Conservation (phyloP, 2,329 filamentous ascomycete genomes). For the Arthrobotrys entomopaga region DNA sequence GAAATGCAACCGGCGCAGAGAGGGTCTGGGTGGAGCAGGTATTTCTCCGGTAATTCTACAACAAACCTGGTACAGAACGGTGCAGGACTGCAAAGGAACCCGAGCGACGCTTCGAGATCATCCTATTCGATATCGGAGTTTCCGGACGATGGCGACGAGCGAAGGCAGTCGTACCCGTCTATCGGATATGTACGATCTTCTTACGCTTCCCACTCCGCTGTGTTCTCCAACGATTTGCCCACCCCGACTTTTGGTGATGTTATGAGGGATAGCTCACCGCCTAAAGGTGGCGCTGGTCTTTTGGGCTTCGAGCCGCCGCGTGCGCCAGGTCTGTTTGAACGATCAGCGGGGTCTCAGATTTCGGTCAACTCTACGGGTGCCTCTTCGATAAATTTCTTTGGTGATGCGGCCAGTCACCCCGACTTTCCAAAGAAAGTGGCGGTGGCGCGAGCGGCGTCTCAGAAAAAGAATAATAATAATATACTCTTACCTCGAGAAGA, state of each 20-base stretch:
- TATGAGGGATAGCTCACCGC: conserved; percentile 47
- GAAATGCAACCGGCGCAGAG: conserved; percentile 54
- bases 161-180: conserved; percentile 52
- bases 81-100: conserved; percentile 43
- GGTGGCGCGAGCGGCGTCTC: conserved; percentile 11
- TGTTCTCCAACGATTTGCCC: conserved; percentile 43
- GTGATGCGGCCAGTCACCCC: conserved; percentile 49
- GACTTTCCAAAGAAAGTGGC: conserved; percentile 53
- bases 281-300: conserved; percentile 37
- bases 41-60: conserved; percentile 58
- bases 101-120: conserved; percentile 51
- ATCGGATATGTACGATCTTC: conserved; percentile 53
- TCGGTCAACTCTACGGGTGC: conserved; percentile 48
- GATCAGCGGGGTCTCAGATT: conserved; percentile 48
- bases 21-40: conserved; percentile 59
- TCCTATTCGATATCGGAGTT: conserved; percentile 54
- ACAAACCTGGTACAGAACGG: conserved; percentile 57
- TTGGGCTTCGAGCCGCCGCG: conserved; percentile 51
- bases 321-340: conserved; percentile 45
- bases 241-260: conserved; percentile 54
- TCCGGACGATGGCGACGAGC: conserved; percentile 47
- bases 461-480: conserved; percentile 3
- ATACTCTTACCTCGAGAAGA: too few relatives aligned
- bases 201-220: conserved; percentile 48
- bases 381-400: conserved; percentile 55